Base-by-base conservation (phyloP, 352 stramenopile genomes). In the Labyrinthula sp. region DNA sequence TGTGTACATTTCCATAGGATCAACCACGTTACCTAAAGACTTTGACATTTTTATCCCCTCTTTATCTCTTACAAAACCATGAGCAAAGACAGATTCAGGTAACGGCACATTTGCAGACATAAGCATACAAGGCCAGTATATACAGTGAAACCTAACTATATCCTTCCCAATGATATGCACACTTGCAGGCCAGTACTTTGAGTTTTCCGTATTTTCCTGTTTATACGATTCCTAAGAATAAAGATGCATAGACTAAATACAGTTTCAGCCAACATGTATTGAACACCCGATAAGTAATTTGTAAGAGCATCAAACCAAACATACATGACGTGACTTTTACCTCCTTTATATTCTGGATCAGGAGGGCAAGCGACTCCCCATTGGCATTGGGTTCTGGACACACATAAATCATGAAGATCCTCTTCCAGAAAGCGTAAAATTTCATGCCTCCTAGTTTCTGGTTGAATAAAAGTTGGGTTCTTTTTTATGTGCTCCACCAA, bases 1-100 rank as follows among this genome's bases (percentile, higher is more conserved):
- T 40, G 75, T 67, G 23, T 82, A 54, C 64, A 97, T 88, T 54
- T 93, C 84, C 64, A 95, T 81, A 27, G 90, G 90, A 64, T 97
- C 85, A 2, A 99, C 72, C 3, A 95, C 82, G 65, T 99, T 99
- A 20, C 88, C 88, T 30, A 97, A 70, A 34, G 72, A 89, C 65
- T 99, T 99, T 63, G 76, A 93, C 90, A 98, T 99, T 72, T 99
- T 99, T 30, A 87, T 85, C 14, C 89, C 89, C 48, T 95, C 88
- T 56, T 84, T 86, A 47, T 89, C 89, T 58, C 76, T 75, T 24
- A 97, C 83, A 59, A 97, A 97, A 38, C 89, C 90, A 65, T 99
- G 90, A 0, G 80, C 85, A 62, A 93, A 97, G 27, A 99, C 81
- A 12, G 78, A 77, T 60, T 86, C 82, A 9, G 75, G 72, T 38